These are phyloP conservation scores for Suillus discolor DNA, from an alignment of 768 basidiomycete genomes.

Conservation along the genomic window DNA sequence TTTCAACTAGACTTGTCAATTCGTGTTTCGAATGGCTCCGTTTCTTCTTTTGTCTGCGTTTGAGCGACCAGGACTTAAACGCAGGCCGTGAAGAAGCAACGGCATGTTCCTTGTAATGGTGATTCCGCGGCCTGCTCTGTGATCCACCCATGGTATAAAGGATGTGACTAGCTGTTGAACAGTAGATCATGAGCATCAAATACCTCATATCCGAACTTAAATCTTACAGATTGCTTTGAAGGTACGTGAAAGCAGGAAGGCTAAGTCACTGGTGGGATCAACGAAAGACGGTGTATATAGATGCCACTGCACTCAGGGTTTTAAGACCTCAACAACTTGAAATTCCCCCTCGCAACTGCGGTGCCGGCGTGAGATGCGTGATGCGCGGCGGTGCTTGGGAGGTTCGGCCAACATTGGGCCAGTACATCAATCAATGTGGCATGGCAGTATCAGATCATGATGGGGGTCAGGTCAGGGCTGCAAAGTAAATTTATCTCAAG, in stretches of 20 bases:
- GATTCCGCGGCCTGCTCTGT: slow-evolving; percentile 13
- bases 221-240: neutral
- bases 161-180: neutral
- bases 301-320: too few relatives aligned
- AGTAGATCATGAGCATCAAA: neutral
- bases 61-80: slow-evolving; percentile 4
- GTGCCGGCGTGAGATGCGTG: neutral
- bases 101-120: neutral
- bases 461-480: neutral
- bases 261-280: too few relatives aligned
- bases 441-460: neutral
- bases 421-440: neutral
- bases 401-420: neutral
- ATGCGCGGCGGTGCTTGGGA: neutral
- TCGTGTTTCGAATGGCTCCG: slow-evolving; percentile 3
- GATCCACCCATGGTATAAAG: slow-evolving; percentile 16
- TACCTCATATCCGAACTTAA: neutral
- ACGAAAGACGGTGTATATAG: neutral
- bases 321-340: neutral
- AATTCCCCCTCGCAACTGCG: neutral
- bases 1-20: slow-evolving; percentile 10
- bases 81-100: neutral
- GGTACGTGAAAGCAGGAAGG: neutral
- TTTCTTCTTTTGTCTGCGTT: slow-evolving; percentile 6
- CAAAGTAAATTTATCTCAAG: neutral